These are phyloP conservation scores for Racocetra persica DNA, from an alignment of 371 early-diverging fungal genomes.

Conservation along the genomic window DNA sequence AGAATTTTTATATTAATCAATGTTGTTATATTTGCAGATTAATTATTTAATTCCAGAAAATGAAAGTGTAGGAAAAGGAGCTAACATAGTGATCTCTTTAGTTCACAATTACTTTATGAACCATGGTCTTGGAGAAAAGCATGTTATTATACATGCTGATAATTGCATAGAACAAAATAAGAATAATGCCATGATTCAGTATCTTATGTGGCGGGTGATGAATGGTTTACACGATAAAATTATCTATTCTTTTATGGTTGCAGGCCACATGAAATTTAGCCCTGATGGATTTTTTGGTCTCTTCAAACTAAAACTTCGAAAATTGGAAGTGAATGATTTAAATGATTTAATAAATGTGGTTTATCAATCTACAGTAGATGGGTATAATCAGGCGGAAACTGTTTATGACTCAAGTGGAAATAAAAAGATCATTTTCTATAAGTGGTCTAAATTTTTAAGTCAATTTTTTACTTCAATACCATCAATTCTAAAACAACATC, in stretches of 20 bases:
- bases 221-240: background rate
- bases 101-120: conserved; percentile 2
- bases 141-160: background rate
- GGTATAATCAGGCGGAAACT: background rate
- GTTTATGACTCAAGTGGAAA: conserved; percentile 1
- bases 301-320: background rate
- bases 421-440: background rate
- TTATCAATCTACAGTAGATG: background rate
- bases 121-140: background rate
- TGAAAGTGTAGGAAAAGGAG: background rate
- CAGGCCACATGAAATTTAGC: background rate
- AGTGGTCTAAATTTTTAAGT: background rate
- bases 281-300: conserved; percentile 4
- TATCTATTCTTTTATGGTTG: background rate
- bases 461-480: background rate
- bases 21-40: background rate
- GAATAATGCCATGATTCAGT: conserved; percentile 2
- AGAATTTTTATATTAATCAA: too few relatives aligned
- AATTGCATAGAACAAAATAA: background rate
- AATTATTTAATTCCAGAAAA: conserved; percentile 18
- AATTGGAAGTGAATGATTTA: conserved; percentile 3
- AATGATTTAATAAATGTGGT: conserved; percentile 16
- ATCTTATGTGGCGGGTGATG: background rate
- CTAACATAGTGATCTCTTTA: background rate
- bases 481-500: background rate